Conservation (phyloP, 164 flowering plant species). For the Vitis riparia region DNA sequence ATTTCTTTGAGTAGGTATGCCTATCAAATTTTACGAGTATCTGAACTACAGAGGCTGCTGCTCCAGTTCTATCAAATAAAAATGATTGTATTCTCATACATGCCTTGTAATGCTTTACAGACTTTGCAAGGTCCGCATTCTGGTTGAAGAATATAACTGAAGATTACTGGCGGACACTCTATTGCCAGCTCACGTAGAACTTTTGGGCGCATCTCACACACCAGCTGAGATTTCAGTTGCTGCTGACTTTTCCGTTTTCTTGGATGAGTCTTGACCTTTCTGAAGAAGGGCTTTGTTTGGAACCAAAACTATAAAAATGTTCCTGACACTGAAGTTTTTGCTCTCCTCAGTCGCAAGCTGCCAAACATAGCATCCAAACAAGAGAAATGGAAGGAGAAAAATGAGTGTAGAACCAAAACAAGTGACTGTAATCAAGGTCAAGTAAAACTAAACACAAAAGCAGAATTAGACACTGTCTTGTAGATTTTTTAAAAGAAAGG, state of each 20-base stretch:
- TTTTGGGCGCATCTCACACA: slow-evolving; percentile 24
- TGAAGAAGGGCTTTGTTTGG: slow-evolving; percentile 67
- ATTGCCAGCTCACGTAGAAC: slow-evolving; percentile 1
- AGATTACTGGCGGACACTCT: slow-evolving; percentile 15
- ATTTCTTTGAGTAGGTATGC: no score
- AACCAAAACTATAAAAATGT: slow-evolving; percentile 59
- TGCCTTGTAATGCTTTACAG: slow-evolving; percentile 22
- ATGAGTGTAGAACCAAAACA: not conserved
- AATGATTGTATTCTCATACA: not conserved
- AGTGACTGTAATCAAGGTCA: not conserved
- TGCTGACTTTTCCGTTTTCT: slow-evolving; percentile 54
- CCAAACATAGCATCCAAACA: slow-evolving; percentile 12
- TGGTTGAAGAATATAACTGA: slow-evolving; percentile 6
- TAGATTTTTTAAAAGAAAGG: no score
- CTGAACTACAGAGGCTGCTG: no score
- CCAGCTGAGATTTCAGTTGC: slow-evolving; percentile 55
- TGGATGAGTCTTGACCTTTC: slow-evolving; percentile 62
- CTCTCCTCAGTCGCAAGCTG: slow-evolving; percentile 82
- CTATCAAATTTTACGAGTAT: no score
- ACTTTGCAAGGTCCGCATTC: slow-evolving; percentile 4
- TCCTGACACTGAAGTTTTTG: slow-evolving; percentile 69
- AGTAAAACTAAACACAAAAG: not conserved
- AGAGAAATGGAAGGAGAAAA: not conserved
- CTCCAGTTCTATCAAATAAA: not conserved
- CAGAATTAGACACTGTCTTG: not conserved